Percentiles rank a stretch among this genome's conserved stretches.
phyloP scores from a whole-genome alignment of 2,329 filamentous ascomycete genomes.

The Chaetomiaceae sp. region DNA sequence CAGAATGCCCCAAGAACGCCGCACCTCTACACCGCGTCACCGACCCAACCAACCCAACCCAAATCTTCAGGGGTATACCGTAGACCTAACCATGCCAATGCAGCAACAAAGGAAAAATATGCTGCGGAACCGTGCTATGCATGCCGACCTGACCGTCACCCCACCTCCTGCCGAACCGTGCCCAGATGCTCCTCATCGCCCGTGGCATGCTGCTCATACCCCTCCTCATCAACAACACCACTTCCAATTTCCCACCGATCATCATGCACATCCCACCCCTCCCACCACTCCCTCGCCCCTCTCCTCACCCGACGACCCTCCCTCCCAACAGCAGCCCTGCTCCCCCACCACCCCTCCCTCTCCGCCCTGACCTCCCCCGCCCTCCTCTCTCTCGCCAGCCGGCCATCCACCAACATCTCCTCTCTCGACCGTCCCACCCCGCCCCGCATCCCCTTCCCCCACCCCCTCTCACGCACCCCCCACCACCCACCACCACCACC shows the following conservation, averaged over 20 bases:
- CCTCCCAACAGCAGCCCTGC: no score
- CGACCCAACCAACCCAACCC: constrained; percentile 12
- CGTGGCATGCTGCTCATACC: background rate
- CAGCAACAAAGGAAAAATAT: constrained; percentile 6
- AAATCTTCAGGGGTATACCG: constrained; percentile 11
- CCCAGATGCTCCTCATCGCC: background rate
- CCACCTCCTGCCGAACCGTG: background rate
- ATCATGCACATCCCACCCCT: constrained; percentile 20
- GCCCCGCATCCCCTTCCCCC: constrained; percentile 19
- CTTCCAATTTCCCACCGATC: constrained; percentile 18
- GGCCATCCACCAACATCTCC: constrained; percentile 46
- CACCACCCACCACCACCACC: constrained; percentile 21
- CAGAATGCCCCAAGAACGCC: background rate
- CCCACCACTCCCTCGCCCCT: constrained; percentile 34
- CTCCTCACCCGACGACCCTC: background rate
- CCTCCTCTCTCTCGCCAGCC: constrained; percentile 41
- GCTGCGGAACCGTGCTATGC: background rate
- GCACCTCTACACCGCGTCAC: background rate
- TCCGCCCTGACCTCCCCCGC: constrained; percentile 39
- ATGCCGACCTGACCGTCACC: background rate
- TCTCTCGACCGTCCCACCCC: constrained; percentile 42
- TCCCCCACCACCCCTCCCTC: no score
- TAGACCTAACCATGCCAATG: background rate
- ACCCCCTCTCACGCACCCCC: constrained; percentile 15
- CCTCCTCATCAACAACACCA: background rate